A percentile compares a stretch with the other conserved stretches of the same genome.
These are phyloP conservation scores for Vicia villosa DNA, from an alignment of 306 rosid species.

Conservation along the genomic window DNA sequence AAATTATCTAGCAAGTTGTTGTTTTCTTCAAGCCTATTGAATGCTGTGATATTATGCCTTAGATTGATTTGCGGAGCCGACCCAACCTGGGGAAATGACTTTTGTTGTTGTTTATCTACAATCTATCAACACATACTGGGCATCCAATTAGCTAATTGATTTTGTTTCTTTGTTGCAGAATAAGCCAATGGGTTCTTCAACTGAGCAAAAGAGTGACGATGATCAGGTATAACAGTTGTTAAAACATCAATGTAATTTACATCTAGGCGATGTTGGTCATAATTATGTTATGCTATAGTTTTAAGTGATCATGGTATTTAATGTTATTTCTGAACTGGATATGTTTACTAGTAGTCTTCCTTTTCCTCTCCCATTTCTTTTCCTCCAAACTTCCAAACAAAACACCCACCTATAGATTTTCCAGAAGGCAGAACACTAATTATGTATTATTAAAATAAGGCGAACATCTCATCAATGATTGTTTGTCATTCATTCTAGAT, in stretches of 20 bases:
- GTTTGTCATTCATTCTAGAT: no score
- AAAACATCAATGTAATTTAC: slow-evolving; percentile 9
- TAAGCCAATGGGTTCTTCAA: slow-evolving; percentile 56
- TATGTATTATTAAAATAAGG: no score
- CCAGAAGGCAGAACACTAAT: no score
- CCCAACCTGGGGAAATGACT: not conserved
- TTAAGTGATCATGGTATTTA: slow-evolving; percentile 16
- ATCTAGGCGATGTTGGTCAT: slow-evolving; percentile 16
- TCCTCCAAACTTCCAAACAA: no score
- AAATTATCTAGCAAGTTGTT: slow-evolving; percentile 1
- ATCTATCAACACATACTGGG: slow-evolving; percentile 22
- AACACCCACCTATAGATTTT: no score
- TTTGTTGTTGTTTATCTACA: slow-evolving; percentile 5
- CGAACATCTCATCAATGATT: no score
- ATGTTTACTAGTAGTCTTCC: slow-evolving; percentile 1
- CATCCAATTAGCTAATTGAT: slow-evolving; percentile 12
- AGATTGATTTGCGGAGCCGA: not conserved
- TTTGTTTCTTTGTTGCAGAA: slow-evolving; percentile 50
- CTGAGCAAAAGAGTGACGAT: slow-evolving; percentile 50
- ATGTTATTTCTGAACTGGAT: slow-evolving; percentile 1
- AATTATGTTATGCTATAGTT: slow-evolving; percentile 20
- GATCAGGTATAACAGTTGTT: slow-evolving; percentile 56
- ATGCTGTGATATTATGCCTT: not conserved
- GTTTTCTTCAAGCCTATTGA: not conserved
- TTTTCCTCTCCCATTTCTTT: no score